Evolutionary conservation across 2,329 filamentous ascomycete species (phyloP), one percentile per base, ranked within the genome.

Genomic region (Fusarium sulawesiense): DNA sequence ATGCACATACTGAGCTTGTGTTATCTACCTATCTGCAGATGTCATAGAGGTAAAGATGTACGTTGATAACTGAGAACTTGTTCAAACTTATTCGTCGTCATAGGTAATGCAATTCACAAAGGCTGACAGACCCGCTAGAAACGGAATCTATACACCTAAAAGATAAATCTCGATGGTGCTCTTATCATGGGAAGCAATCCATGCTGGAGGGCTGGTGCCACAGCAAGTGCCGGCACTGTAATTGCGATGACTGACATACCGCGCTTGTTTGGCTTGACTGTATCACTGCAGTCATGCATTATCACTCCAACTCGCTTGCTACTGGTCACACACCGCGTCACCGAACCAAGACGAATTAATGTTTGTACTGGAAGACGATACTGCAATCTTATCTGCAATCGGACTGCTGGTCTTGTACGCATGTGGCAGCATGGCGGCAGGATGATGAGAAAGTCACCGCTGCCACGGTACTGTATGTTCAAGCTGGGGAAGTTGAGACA

Each of bases 251-350:
- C 47, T 41, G 48, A 42, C 32, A 50, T 42, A 30, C 42, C 44
- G 49, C 44, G 41, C 13, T 47, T 29, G 27, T 44, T 61, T 56
- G 53, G 30, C 45, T 55, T 49, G 42, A 32, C 40, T 37, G 44
- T 7, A 21, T 56, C 49, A n/a, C 20, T 47, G 49, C 62, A 56
- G 42, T 20, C 44, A 62, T 53, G 53, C 45, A 44, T 37, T 54
- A 60, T 51, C 56, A 62, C 47, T 46, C 32, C 45, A 44, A 50
- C 30, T 71, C 63, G 67, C 67, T 64, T 71, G 50, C 34, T 42
- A 21, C 44, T 48, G 32, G 63, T 49, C 30, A 64, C 50, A 48
- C 67, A 29, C 37, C 49, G 67, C 32, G 14, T 68, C 34, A 45
- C 56, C 46, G 34, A 49, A 44, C 34, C 25, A 40, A 32, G 25